These are phyloP conservation scores for Elaeagnus macrophylla DNA, from an alignment of 306 rosid genomes.

Conservation along the genomic window DNA sequence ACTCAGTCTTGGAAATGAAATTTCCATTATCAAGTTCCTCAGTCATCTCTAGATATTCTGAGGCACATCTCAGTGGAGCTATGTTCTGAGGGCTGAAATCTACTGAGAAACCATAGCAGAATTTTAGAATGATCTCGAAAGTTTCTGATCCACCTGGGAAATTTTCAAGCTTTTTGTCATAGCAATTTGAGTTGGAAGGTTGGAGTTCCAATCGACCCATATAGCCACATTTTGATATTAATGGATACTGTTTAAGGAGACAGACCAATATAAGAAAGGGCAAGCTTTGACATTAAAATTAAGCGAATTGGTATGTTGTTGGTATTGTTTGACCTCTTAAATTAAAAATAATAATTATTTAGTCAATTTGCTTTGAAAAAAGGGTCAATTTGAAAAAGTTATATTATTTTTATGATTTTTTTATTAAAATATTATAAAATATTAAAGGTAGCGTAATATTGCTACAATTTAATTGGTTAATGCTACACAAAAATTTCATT, in stretches of 20 bases:
- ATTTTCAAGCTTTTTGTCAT: constrained; percentile 58
- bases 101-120: constrained; percentile 80
- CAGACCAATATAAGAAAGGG: constrained; percentile 10
- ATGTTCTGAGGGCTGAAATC: constrained; percentile 59
- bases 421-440: too few species aligned
- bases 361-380: too few species aligned
- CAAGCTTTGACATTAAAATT: neutral
- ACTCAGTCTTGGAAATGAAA: constrained; percentile 71
- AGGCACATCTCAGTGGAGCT: constrained; percentile 83
- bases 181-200: constrained; percentile 39
- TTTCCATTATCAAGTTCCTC: constrained; percentile 83
- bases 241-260: constrained; percentile 60
- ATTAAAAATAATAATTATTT: too few species aligned
- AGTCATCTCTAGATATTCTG: constrained; percentile 86
- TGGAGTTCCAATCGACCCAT: constrained; percentile 48
- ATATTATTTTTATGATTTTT: too few species aligned
- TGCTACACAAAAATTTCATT: too few species aligned
- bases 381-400: too few species aligned
- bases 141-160: constrained; percentile 80
- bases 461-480: too few species aligned
- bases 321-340: too few species aligned
- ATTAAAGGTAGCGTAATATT: too few species aligned
- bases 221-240: constrained; percentile 84
- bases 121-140: constrained; percentile 58
- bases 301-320: too few species aligned